phyloP scores from a whole-genome alignment of 768 basidiomycete species.

The Coprinopsis strossmayeri region DNA sequence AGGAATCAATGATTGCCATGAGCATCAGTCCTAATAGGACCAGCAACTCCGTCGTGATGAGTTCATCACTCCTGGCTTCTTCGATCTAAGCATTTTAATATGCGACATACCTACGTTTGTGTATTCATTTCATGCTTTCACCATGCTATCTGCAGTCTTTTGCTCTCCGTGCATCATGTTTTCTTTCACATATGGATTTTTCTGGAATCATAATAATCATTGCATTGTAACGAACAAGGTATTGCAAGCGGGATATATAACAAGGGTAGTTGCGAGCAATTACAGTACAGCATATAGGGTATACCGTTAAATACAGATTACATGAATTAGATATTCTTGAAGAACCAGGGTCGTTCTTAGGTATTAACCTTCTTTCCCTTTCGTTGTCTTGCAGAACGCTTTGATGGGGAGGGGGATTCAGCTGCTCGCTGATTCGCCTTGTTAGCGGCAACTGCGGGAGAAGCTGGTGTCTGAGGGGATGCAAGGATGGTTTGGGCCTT shows the following conservation, averaged over 20 bases:
- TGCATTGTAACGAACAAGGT: too few species aligned
- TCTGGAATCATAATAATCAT: not conserved
- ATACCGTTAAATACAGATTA: too few species aligned
- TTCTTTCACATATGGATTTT: not conserved
- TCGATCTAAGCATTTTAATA: not conserved
- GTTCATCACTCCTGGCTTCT: conserved; percentile 2
- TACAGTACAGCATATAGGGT: too few species aligned
- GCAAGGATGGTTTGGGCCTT: too few species aligned
- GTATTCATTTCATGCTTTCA: too few species aligned
- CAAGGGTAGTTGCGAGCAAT: too few species aligned
- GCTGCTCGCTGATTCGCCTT: not conserved
- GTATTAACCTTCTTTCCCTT: conserved; percentile 15
- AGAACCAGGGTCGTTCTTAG: not conserved
- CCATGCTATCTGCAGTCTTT: not conserved
- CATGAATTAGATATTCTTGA: too few species aligned
- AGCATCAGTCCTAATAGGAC: conserved; percentile 64
- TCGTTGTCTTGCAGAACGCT: conserved; percentile 19
- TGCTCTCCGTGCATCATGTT: not conserved
- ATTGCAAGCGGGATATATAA: too few species aligned
- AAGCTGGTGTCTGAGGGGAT: too few species aligned
- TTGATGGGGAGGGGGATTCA: conserved; percentile 11
- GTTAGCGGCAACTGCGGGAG: conserved; percentile 5
- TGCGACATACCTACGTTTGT: not conserved
- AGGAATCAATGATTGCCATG: conserved; percentile 70
- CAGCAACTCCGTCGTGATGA: conserved; percentile 16